Base-by-base conservation (phyloP, 2,329 filamentous ascomycete species). In the Sporothrix variecibatus region DNA sequence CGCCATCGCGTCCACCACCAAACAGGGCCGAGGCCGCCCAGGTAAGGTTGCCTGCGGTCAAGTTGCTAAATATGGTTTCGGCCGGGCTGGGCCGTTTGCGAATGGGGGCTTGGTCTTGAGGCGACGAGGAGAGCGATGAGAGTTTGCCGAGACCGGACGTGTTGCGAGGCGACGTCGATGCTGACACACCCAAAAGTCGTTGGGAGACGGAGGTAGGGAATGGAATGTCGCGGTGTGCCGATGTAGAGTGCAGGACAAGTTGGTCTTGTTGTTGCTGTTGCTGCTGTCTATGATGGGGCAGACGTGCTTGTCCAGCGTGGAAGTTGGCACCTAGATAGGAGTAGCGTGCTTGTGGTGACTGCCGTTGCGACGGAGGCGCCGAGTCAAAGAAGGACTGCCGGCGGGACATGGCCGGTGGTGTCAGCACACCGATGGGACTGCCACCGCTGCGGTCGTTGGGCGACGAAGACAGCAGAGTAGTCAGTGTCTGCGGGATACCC, bases 61-160 rank as follows among this genome's bases (percentile, higher is more conserved):
- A 81, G 62, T 85, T 89, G 75, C 83, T 86, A 31, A 91, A 80
- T 64, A 91, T 87, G 20, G 86, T 87, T 76, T 92, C 90, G 0
- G 88, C 89, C 6, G 90, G 90, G 75, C 89, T 92, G 3, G 86
- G 86, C 49, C 87, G 86, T 80, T 92, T 92, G 46, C 81, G 79
- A 2, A 60, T 28, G 1, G 71, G 60, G 0, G 53, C 71, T 9
- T 51, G 74, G 3, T 80, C 80, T 0, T 83, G 84, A 1, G 84
- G 84, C 2, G 84, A 85, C 1, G 81, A 80, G 1, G 84, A 84
- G 2, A 82, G 79, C 68, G 73, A 67, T 11, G 73, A 51, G 2
- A 75, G 38, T 34, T 76, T 77, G n/a, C 67, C 56, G 17, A 71
- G 46, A 2, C 8, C 31, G 2, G 49, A 34, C 3, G 68, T 46